These are phyloP conservation scores for Coniochaeta pulveracea DNA, from an alignment of 2,329 filamentous ascomycete genomes.

Conservation along the genomic window DNA sequence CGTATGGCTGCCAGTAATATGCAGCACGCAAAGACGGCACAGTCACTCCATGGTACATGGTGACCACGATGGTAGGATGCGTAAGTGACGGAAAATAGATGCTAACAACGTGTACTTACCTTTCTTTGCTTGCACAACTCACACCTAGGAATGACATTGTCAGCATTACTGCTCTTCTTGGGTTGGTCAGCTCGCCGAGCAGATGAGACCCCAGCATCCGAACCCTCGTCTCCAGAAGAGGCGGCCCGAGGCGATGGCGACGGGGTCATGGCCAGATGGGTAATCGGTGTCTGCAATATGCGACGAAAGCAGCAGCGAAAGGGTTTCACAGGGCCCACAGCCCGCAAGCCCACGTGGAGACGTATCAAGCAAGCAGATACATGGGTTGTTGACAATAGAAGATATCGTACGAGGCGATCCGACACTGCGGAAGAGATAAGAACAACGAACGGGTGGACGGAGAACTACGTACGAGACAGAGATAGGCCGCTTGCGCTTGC, in stretches of 20 bases:
- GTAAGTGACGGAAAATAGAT: no score
- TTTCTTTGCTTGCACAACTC: constrained; percentile 76
- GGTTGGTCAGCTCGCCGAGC: constrained; percentile 5
- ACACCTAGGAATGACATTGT: constrained; percentile 38
- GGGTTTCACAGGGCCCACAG: no score
- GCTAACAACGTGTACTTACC: constrained; percentile 43
- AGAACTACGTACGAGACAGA: constrained; percentile 44
- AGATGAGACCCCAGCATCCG: constrained; percentile 3
- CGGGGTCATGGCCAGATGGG: neutral
- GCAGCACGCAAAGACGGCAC: no score
- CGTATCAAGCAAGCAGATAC: constrained; percentile 2
- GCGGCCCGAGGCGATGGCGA: constrained; percentile 4
- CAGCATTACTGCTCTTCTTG: constrained; percentile 13
- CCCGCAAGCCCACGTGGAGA: constrained; percentile 1
- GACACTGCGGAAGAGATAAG: constrained; percentile 10
- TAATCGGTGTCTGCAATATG: constrained; percentile 3
- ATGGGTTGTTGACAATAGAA: no score
- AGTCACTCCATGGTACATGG: no score
- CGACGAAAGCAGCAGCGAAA: no score
- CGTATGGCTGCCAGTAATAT: no score
- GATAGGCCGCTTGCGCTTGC: constrained; percentile 49
- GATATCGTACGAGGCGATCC: constrained; percentile 1
- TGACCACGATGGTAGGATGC: no score
- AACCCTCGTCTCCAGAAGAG: constrained; percentile 8
- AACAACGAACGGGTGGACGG: constrained; percentile 2